Base-by-base conservation (phyloP, 1,139 yeast species). In the Ogataea hybrid region DNA sequence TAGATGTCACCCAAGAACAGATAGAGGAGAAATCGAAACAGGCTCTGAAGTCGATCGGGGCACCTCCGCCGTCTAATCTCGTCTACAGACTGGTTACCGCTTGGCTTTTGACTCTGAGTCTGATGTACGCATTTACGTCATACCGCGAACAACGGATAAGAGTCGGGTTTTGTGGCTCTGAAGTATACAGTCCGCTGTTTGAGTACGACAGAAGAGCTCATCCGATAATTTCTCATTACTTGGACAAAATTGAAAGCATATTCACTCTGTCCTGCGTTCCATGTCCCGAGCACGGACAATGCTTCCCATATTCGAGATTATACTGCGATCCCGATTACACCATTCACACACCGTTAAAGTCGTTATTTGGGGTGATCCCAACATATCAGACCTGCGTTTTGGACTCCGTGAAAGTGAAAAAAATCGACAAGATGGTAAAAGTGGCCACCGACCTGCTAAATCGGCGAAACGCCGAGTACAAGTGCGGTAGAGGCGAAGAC, bases 281-380 rank as follows among this genome's bases (percentile, higher is more conserved):
- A 21, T 92, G 97, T 59, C 97, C 97, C 1, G 73, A 72, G 6
- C 86, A 90, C 62, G 95, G 92, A 1, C 68, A 81, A 41, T 92
- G 97, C 60, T 79, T 71, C 49, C 77, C 81, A 23, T 64, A 73
- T 39, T 71, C 86, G 51, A 68, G 73, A 47, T 60, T 84, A 7
- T 75, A 73, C 37, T 89, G 97, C 61, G 82, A 76, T 52, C 82
- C 82, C 30, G 96, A 85, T 50, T 89, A 75, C 58, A 69, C 79
- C 27, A 71, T 75, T 36, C 64, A 64, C 33, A 68, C 72, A 39
- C 84, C 87, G 5, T 75, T 82, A 69, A 73, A 76, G 52, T 70
- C 79, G 41, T 54, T 82, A 6, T 68, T 70, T 42, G 84, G 83
- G 0, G 45, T 73, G 8, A 52, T 81, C 33, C 95, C 96, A 4